Base-by-base conservation (phyloP, 2,329 filamentous ascomycete species). In the Aspergillus neotritici region DNA sequence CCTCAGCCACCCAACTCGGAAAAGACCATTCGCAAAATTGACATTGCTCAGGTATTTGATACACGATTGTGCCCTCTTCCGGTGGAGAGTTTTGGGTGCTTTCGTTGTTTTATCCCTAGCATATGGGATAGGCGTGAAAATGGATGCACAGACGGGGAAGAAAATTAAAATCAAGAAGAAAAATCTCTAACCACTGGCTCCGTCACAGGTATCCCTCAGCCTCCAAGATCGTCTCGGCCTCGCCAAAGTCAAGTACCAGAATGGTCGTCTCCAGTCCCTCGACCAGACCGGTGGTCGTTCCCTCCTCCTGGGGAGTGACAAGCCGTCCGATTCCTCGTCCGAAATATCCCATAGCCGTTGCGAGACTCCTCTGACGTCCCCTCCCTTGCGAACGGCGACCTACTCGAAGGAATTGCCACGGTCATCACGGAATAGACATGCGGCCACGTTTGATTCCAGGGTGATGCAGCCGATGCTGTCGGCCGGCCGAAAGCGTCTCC, bases 171-270 rank as follows among this genome's bases (percentile, higher is more conserved):
- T 25, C 21, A 25, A 25, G 12, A 15, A 25, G 29, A 5, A 30
- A 12, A 21, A 40, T 52, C 31, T 43, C 55, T 61, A 47, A 64
- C 49, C 31, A 31, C 25, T 31, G n/a, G 28, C 50, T 56, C 42
- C 31, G 5, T 17, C 58, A 43, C 63, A 97, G 93, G 94, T 98
- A 74, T 93, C 90, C 57, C 79, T 91, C 64, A 86, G 86, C 61
- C 76, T 98, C 43, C 89, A 97, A 71, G 89, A 94, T 73, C 87
- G 91, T 51, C 82, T 98, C 47, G 91, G 93, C 46, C 81, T 97
- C 52, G 93, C 93, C 64, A 93, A 94, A 68, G 93, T 96, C 78
- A 97, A 97, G 73, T 89, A 93, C 55, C 89, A 94, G 70, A 86
- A 94, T 72, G 90, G 90, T 64, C 94, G 89, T 83, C 86, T 96